These are phyloP conservation scores for Xylariaceae sp. DNA, from an alignment of 2,329 filamentous ascomycete species.

Conservation along the genomic window DNA sequence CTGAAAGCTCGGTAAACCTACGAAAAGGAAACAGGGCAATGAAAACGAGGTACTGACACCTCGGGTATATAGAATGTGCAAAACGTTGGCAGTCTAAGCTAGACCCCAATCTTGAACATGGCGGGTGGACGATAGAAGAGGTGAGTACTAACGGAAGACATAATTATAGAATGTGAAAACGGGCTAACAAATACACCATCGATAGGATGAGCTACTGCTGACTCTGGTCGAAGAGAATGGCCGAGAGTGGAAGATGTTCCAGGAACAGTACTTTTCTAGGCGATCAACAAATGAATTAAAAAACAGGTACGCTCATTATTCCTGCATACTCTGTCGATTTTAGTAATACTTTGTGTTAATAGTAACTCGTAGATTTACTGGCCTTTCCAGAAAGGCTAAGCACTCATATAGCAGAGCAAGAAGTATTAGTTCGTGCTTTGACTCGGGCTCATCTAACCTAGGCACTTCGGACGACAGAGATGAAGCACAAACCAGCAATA, in stretches of 20 bases:
- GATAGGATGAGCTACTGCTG: constrained; percentile 31
- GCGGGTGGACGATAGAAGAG: constrained; percentile 31
- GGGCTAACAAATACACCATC: background rate
- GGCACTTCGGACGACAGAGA: constrained; percentile 8
- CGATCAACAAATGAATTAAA: constrained; percentile 35
- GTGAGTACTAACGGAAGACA: constrained; percentile 4
- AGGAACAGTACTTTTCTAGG: constrained; percentile 25
- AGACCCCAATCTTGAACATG: constrained; percentile 46
- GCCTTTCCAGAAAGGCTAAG: constrained; percentile 15
- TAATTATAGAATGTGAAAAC: background rate
- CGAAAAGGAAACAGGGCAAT: background rate
- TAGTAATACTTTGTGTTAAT: too few relatives aligned
- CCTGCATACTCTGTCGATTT: too few relatives aligned
- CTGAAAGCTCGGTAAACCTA: background rate
- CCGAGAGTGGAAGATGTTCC: constrained; percentile 34
- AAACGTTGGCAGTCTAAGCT: constrained; percentile 53
- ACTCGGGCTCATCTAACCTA: constrained; percentile 8
- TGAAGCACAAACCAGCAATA: background rate
- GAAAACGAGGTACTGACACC: too few relatives aligned
- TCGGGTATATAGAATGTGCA: constrained; percentile 55
- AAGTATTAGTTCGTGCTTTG: constrained; percentile 6
- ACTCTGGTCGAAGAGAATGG: constrained; percentile 26
- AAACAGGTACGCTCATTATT: constrained; percentile 26
- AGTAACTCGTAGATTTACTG: constrained; percentile 16
- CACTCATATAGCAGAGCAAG: background rate